Evolutionary conservation across 148 eudicot genomes (phyloP), one percentile per base, ranked within the genome.

Genomic region (Gaultheria prostrata): DNA sequence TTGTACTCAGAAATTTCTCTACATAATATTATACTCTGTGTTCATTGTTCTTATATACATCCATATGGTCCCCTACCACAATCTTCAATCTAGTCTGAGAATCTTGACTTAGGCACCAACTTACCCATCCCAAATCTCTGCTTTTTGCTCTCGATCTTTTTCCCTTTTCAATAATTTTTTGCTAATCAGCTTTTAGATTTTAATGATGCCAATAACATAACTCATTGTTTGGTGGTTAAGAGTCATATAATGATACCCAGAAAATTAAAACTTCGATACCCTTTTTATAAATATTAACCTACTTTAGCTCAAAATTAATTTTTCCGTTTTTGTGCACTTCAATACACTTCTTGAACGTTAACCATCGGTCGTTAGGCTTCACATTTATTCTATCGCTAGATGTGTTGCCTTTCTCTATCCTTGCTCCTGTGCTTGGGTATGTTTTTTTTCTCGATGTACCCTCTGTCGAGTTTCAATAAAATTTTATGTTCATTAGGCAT

Each of bases 81-180:
- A 88, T 89, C 90, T 88, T 79, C 85, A 82, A 30, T 48, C 77
- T 70, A 86, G 93, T 85, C 51, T 91, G 92, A 92, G 85, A 91
- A 91, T 92, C 84, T 91, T 92, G 95, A 92, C 93, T 87, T 91
- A 33, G 35, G 59, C 84, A 61, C 70, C 54, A 48, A 24, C 61
- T 63, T 15, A 26, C 50, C 85, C 81, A 73, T 83, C 61, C 57
- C 32, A 82, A 77, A 74, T 80, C 80, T 82, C 72, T 24, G 56
- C 61, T 35, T 79, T 20, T 24, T 30, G 15, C 14, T 17, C 82
- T 49, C n/a, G n/a, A n/a, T n/a, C 49, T 46, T 28, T 21, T 73
- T 17, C 67, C 74, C 13, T 75, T 85, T 82, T 67, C 18, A 12
- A 54, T 11, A 61, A 24, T 81, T 28, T 28, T 67, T 30, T 67